Conservation (phyloP, 805 yeast genomes). For the Suhomyces canberraensis region DNA sequence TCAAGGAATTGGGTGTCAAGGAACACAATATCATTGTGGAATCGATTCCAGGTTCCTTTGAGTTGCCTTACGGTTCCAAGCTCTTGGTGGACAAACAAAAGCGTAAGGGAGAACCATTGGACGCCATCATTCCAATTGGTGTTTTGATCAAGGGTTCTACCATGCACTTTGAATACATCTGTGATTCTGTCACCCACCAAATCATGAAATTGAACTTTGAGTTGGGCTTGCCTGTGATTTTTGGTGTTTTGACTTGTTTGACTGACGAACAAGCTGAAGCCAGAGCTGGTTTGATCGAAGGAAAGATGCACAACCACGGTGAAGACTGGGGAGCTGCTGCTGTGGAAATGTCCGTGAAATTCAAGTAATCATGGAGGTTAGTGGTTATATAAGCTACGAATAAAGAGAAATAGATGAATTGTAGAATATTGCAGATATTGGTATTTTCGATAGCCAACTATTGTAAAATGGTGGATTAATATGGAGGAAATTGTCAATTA, state of each 20-base stretch:
- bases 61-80: conserved; percentile 80
- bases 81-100: conserved; percentile 46
- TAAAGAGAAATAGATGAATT: no score
- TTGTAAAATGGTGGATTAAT: neutral
- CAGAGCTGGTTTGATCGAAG: conserved; percentile 79
- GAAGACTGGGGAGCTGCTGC: conserved; percentile 99
- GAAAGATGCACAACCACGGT: conserved; percentile 92
- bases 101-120: conserved; percentile 48
- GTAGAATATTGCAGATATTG: no score
- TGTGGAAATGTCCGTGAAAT: conserved; percentile 74
- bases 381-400: neutral
- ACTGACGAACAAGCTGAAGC: conserved; percentile 92
- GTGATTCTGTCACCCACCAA: conserved; percentile 83
- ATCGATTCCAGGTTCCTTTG: conserved; percentile 93
- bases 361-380: conserved; percentile 15
- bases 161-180: conserved; percentile 97
- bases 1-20: conserved; percentile 64
- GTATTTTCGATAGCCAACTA: no score
- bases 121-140: conserved; percentile 92
- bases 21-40: conserved; percentile 76
- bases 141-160: conserved; percentile 94
- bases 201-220: conserved; percentile 78
- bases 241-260: conserved; percentile 89
- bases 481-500: no score
- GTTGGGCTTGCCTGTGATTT: conserved; percentile 75